A percentile compares a stretch with the other conserved stretches of the same genome.
phyloP scores from a whole-genome alignment of 345 rosid species.

The Corymbia maculata region DNA sequence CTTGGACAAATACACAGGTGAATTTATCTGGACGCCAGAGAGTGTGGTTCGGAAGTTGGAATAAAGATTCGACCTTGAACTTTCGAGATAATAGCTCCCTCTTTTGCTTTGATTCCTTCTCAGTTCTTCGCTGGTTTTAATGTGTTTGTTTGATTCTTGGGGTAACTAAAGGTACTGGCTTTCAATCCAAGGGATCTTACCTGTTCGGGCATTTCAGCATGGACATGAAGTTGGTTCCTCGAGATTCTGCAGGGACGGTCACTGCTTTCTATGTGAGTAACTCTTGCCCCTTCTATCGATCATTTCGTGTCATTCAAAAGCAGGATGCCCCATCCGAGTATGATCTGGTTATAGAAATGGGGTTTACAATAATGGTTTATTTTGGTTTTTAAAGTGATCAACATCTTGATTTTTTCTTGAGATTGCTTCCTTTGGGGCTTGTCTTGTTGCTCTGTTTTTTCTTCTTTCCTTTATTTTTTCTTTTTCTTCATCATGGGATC shows the following conservation, averaged over 20 bases:
- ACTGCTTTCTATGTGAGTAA: slow-evolving; percentile 71
- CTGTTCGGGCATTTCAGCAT: slow-evolving; percentile 79
- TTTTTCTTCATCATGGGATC: not conserved
- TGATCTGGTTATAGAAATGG: not conserved
- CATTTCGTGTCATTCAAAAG: not conserved
- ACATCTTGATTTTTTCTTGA: not conserved
- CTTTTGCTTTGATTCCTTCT: not conserved
- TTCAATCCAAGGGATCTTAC: slow-evolving; percentile 78
- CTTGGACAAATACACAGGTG: slow-evolving; percentile 79
- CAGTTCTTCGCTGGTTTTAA: too few relatives aligned
- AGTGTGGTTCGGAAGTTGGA: not conserved
- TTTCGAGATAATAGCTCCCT: not conserved
- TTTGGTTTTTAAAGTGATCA: not conserved
- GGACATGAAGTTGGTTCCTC: slow-evolving; percentile 73
- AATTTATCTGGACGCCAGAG: not conserved
- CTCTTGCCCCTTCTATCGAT: not conserved
- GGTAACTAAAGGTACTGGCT: slow-evolving; percentile 55
- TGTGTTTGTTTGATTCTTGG: not conserved
- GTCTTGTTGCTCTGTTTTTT: not conserved
- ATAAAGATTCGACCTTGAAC: not conserved
- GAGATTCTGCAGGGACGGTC: slow-evolving; percentile 84
- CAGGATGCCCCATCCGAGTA: too few relatives aligned
- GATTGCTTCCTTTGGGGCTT: not conserved
- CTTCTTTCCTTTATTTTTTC: not conserved
- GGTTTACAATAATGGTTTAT: not conserved